These are phyloP conservation scores for Talaromyces sp. DNA, from an alignment of 2,329 filamentous ascomycete genomes.

Conservation along the genomic window DNA sequence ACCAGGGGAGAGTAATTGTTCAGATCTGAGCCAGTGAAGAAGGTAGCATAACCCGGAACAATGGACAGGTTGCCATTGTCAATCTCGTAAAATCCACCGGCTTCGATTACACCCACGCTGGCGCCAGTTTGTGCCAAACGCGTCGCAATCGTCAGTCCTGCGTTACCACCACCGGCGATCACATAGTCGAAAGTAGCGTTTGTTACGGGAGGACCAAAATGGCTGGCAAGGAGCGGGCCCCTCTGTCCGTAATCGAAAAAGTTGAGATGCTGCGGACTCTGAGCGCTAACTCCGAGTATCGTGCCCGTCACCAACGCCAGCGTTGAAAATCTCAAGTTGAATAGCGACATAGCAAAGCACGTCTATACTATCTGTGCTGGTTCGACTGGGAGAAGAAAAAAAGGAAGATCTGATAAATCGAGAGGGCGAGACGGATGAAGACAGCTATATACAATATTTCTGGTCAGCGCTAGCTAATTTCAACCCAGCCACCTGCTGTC, in stretches of 20 bases:
- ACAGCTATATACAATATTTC: neutral
- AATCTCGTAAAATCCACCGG: constrained; percentile 28
- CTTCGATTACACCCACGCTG: neutral
- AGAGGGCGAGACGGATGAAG: neutral
- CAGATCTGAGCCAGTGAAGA: constrained; percentile 22
- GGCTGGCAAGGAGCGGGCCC: constrained; percentile 9
- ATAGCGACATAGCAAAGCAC: neutral
- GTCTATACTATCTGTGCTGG: neutral
- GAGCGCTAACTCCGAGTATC: neutral
- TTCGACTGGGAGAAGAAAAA: neutral
- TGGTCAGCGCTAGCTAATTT: neutral
- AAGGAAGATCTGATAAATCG: neutral
- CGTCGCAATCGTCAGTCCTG: constrained; percentile 4
- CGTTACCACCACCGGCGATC: neutral
- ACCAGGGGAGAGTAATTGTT: constrained; percentile 16
- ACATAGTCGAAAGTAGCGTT: constrained; percentile 17
- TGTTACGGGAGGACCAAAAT: constrained; percentile 14
- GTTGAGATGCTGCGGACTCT: neutral
- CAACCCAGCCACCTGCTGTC: too few relatives aligned
- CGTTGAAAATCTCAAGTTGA: neutral
- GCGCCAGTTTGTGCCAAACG: constrained; percentile 22
- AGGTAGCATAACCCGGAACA: constrained; percentile 23
- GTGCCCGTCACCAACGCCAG: neutral
- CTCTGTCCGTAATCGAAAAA: constrained; percentile 1
- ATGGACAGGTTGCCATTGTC: constrained; percentile 27